phyloP scores from a whole-genome alignment of 495 filamentous ascomycete species.

The Mycothermus thermophilus region DNA sequence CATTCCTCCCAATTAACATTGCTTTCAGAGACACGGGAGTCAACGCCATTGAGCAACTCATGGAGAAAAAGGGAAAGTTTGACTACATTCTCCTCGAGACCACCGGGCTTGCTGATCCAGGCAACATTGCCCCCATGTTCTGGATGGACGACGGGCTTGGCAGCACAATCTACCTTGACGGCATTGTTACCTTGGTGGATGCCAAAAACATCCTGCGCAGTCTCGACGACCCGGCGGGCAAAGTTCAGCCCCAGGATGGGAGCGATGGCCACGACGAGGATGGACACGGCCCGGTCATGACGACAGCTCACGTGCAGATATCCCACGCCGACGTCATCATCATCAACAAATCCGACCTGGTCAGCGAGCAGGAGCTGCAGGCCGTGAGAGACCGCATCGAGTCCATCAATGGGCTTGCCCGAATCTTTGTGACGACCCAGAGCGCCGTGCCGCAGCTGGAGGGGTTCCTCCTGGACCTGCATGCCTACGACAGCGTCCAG shows the following conservation, averaged over 20 bases:
- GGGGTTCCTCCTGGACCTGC: slow-evolving; percentile 73
- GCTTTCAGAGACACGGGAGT: slow-evolving; percentile 66
- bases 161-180: slow-evolving; percentile 88
- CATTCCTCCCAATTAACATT: slow-evolving; percentile 2
- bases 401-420: slow-evolving; percentile 82
- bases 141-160: slow-evolving; percentile 94
- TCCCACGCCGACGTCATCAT: slow-evolving; percentile 94
- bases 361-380: slow-evolving; percentile 53
- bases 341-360: slow-evolving; percentile 87
- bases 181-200: slow-evolving; percentile 91
- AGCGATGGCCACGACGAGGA: slow-evolving; percentile 38
- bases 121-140: slow-evolving; percentile 89
- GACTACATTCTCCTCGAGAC: slow-evolving; percentile 98
- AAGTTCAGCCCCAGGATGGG: too few relatives aligned
- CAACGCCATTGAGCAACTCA: slow-evolving; percentile 86
- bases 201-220: slow-evolving; percentile 77
- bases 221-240: slow-evolving; percentile 58
- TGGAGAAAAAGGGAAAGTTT: slow-evolving; percentile 84
- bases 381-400: slow-evolving; percentile 50
- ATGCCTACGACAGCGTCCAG: slow-evolving; percentile 77
- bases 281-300: slow-evolving; percentile 48
- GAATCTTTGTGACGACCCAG: slow-evolving; percentile 65
- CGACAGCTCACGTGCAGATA: slow-evolving; percentile 89
- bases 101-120: slow-evolving; percentile 87
- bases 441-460: slow-evolving; percentile 70